Percentiles rank a stretch among this genome's conserved stretches.
These are phyloP conservation scores for Aspergillus indologenus DNA, from an alignment of 495 filamentous ascomycete genomes.

Conservation along the genomic window DNA sequence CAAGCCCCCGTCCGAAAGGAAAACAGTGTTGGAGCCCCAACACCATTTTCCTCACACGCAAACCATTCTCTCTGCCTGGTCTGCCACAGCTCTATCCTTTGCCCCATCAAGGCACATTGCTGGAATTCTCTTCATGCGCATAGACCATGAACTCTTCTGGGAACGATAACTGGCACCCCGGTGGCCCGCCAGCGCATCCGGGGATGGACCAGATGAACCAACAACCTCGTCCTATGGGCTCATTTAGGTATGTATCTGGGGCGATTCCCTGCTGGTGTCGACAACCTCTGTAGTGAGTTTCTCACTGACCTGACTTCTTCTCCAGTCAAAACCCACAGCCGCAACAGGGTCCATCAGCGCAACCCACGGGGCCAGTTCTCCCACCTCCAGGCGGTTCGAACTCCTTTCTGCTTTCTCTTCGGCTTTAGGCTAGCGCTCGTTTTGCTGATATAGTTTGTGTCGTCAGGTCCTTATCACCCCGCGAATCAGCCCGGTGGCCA, in stretches of 20 bases:
- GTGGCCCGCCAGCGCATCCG: slow-evolving; percentile 44
- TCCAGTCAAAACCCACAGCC: slow-evolving; percentile 43
- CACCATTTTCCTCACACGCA: slow-evolving; percentile 1
- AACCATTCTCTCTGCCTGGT: background rate
- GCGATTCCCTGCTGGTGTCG: background rate
- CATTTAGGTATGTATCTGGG: slow-evolving; percentile 34
- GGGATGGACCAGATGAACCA: slow-evolving; percentile 47
- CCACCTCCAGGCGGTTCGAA: slow-evolving; percentile 49
- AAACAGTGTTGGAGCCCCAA: slow-evolving; percentile 16
- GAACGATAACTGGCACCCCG: slow-evolving; percentile 49
- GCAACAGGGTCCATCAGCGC: slow-evolving; percentile 47
- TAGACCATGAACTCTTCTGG: slow-evolving; percentile 44
- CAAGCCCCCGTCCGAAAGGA: slow-evolving; percentile 24
- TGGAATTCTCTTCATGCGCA: slow-evolving; percentile 21
- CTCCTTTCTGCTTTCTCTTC: background rate
- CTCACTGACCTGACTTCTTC: background rate
- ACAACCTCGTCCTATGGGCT: slow-evolving; percentile 44
- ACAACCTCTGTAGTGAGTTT: background rate
- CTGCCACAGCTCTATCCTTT: background rate
- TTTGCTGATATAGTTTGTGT: slow-evolving; percentile 29
- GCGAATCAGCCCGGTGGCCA: slow-evolving; percentile 46
- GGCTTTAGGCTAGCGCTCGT: background rate
- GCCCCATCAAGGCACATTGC: background rate
- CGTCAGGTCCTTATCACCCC: slow-evolving; percentile 42
- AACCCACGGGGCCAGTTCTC: slow-evolving; percentile 48